Conservation (phyloP, 2,329 filamentous ascomycete genomes). For the Epichloe baconii region DNA sequence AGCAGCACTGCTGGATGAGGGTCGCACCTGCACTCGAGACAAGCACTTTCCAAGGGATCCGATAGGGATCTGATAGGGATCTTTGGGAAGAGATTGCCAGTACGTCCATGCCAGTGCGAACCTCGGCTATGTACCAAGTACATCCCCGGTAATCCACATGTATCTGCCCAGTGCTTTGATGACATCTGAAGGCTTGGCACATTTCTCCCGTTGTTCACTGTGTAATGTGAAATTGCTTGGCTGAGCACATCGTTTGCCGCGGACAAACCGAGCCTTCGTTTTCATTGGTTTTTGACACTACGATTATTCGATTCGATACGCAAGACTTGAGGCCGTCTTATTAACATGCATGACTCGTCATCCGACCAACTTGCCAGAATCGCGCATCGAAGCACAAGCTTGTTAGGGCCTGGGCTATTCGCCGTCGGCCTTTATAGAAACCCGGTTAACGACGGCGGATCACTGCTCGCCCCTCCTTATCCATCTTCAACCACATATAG, state of each 20-base stretch:
- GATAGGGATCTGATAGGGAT: neutral
- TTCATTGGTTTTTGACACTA: neutral
- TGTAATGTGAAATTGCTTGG: neutral
- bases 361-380: neutral
- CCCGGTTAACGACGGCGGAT: no score
- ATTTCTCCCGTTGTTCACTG: neutral
- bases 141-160: neutral
- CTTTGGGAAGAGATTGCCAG: neutral
- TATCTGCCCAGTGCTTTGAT: neutral
- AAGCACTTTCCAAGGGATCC: neutral
- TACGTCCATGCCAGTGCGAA: neutral
- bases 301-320: neutral
- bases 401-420: neutral
- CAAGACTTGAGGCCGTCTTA: neutral
- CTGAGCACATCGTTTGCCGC: neutral
- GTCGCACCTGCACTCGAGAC: neutral
- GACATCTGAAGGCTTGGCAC: constrained; percentile 1
- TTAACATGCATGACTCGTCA: neutral
- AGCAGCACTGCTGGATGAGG: neutral
- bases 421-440: no score
- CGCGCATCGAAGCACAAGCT: neutral
- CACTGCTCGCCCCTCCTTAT: neutral
- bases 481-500: neutral
- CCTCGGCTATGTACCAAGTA: neutral
- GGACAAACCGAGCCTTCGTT: neutral